These are phyloP conservation scores for Candolleomyces eurysporus DNA, from an alignment of 768 basidiomycete genomes.

Conservation along the genomic window DNA sequence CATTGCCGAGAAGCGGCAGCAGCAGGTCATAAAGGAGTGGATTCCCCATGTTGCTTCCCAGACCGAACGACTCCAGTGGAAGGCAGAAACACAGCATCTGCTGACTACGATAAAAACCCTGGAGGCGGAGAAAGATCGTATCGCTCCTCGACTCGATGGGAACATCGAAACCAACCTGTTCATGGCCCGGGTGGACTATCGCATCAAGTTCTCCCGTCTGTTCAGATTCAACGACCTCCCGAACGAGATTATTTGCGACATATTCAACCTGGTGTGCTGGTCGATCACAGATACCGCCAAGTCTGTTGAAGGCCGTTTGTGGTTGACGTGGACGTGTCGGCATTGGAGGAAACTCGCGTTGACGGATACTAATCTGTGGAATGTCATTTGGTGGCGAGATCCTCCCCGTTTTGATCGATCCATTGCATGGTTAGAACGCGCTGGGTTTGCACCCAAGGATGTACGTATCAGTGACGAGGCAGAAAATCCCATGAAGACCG, in stretches of 20 bases:
- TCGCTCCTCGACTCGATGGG: not conserved
- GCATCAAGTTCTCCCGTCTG: slow-evolving; percentile 28
- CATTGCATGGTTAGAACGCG: slow-evolving; percentile 55
- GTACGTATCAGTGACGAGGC: slow-evolving; percentile 53
- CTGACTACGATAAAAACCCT: slow-evolving; percentile 17
- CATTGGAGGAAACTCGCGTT: slow-evolving; percentile 51
- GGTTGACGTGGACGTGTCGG: slow-evolving; percentile 58
- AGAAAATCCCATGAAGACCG: slow-evolving; percentile 32
- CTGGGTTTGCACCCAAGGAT: slow-evolving; percentile 54
- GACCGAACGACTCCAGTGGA: slow-evolving; percentile 9
- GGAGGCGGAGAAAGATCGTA: slow-evolving; percentile 11
- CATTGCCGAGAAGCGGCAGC: slow-evolving; percentile 5
- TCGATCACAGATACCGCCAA: slow-evolving; percentile 33
- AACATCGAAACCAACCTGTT: slow-evolving; percentile 27
- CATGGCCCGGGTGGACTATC: slow-evolving; percentile 31
- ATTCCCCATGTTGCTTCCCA: slow-evolving; percentile 12
- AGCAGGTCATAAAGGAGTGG: slow-evolving; percentile 16
- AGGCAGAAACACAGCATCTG: slow-evolving; percentile 8
- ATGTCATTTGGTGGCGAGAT: slow-evolving; percentile 63
- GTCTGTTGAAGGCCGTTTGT: slow-evolving; percentile 40
- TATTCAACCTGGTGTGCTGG: slow-evolving; percentile 63
- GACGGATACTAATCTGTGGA: slow-evolving; percentile 56
- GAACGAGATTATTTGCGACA: slow-evolving; percentile 60
- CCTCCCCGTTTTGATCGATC: slow-evolving; percentile 44
- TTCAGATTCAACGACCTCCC: slow-evolving; percentile 67